Evolutionary conservation across 2,329 filamentous ascomycete genomes (phyloP).

Genomic region (Magnaporthiopsis poae): DNA sequence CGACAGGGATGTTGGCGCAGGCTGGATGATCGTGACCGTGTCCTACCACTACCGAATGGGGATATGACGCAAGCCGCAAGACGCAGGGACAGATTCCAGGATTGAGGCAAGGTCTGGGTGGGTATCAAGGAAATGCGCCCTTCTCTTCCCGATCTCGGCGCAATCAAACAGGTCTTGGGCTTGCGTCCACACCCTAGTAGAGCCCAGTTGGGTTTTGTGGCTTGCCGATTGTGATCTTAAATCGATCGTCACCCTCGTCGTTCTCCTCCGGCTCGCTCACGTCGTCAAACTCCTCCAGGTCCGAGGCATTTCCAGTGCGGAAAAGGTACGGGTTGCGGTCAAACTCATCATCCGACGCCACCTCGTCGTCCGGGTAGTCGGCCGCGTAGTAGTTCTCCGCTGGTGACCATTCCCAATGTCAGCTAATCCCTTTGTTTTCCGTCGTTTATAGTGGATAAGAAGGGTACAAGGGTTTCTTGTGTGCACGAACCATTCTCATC

Average conservation of each 20-base stretch:
- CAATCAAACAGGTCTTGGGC: too few species aligned
- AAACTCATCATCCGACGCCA: constrained; percentile 60
- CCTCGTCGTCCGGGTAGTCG: constrained; percentile 72
- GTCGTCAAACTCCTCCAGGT: constrained; percentile 42
- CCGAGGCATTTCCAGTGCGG: constrained; percentile 42
- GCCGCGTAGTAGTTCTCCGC: constrained; percentile 71
- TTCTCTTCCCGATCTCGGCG: too few species aligned
- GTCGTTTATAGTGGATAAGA: background rate
- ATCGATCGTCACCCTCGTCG: constrained; percentile 24
- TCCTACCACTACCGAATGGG: too few species aligned
- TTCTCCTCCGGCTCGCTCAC: constrained; percentile 34
- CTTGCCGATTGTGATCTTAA: constrained; percentile 17
- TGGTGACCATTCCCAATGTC: constrained; percentile 18
- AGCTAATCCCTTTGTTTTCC: background rate
- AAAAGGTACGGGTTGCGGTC: constrained; percentile 46
- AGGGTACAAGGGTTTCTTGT: constrained; percentile 13
- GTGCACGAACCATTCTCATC: constrained; percentile 48
- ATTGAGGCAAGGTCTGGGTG: too few species aligned
- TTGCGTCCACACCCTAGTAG: background rate
- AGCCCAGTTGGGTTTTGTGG: constrained; percentile 3
- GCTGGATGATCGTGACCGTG: too few species aligned
- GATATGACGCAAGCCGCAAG: too few species aligned
- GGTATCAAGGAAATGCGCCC: too few species aligned
- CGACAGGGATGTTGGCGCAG: too few species aligned
- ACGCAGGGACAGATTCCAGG: too few species aligned